Base-by-base conservation (phyloP, 2,329 filamentous ascomycete genomes). In the Trichocomaceae sp. region DNA sequence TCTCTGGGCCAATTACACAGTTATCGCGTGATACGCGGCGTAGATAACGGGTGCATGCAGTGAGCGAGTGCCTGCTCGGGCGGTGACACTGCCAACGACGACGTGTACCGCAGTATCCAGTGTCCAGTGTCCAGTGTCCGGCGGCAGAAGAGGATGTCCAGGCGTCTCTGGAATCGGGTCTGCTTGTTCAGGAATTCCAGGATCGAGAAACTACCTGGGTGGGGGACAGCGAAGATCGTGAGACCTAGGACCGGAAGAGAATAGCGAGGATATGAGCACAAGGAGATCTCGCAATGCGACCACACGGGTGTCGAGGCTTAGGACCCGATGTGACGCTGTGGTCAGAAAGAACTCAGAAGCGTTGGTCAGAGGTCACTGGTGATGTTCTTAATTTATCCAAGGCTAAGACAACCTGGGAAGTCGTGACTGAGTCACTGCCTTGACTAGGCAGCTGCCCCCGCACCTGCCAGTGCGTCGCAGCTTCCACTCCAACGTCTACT, bases 291-390 rank as follows among this genome's bases (percentile, higher is more conserved):
- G 44, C 47, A 52, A 53, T 58, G 52, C 53, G 56, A 58, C 56
- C 56, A 55, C 52, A 52, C 52, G 33, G 49, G 47, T 49, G 41
- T 52, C 29, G 47, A 45, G 52, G 52, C 39, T 55, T 47, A 7
- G 42, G 48, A 49, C 37, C 52, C 56, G 56, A 58, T 58, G 56
- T 58, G 52, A 58, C 56, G 56, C 52, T 56, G 56, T 33, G 51
- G 26, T 37, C 22, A 29, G 35, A 29, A 39, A 31, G 13, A n/a
- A n/a, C n/a, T n/a, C n/a, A n/a, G n/a, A 17, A n/a, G 13, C 23
- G 47, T 15, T n/a, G n/a, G n/a, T n/a, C n/a, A n/a, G n/a, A n/a
- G n/a, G n/a, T n/a, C n/a, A n/a, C n/a, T n/a, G n/a, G n/a, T 20
- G 50, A 56, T 39, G 48, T 41, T 55, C 37, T 29, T 29, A 29